Conservation (phyloP, 495 filamentous ascomycete genomes). For the Podospora bellae-mahoneyi region DNA sequence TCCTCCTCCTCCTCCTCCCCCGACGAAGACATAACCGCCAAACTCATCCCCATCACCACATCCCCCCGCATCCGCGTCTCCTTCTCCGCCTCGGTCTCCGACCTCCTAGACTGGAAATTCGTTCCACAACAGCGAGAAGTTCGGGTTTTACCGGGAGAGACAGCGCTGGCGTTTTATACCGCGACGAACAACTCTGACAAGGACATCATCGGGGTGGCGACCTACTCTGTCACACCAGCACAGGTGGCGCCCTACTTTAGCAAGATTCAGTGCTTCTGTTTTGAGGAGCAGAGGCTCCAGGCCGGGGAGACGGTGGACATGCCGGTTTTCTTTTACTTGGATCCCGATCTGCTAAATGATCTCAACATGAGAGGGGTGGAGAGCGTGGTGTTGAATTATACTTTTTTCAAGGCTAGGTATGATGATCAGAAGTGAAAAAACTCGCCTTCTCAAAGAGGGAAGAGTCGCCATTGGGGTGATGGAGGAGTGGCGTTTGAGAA, state of each 20-base stretch:
- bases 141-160: constrained; percentile 90
- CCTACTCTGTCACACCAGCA: constrained; percentile 92
- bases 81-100: constrained; percentile 91
- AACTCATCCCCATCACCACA: constrained; percentile 73
- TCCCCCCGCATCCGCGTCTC: constrained; percentile 89
- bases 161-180: constrained; percentile 95
- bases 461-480: too few relatives aligned
- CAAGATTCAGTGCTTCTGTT: constrained; percentile 99
- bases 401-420: constrained; percentile 68
- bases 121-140: constrained; percentile 96
- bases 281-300: constrained; percentile 88
- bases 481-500: too few relatives aligned
- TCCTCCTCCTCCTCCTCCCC: constrained; percentile 29
- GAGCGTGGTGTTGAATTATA: constrained; percentile 93
- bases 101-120: constrained; percentile 96
- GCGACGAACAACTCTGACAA: constrained; percentile 83
- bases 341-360: constrained; percentile 91
- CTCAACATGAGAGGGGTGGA: constrained; percentile 89
- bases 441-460: background rate
- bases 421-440: background rate
- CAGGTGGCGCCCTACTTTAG: constrained; percentile 97
- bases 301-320: constrained; percentile 98
- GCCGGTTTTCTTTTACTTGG: constrained; percentile 99
- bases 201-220: constrained; percentile 97
- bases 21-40: constrained; percentile 63